Evolutionary conservation across 768 basidiomycete genomes (phyloP).

Genomic region (Suillus bovinus): DNA sequence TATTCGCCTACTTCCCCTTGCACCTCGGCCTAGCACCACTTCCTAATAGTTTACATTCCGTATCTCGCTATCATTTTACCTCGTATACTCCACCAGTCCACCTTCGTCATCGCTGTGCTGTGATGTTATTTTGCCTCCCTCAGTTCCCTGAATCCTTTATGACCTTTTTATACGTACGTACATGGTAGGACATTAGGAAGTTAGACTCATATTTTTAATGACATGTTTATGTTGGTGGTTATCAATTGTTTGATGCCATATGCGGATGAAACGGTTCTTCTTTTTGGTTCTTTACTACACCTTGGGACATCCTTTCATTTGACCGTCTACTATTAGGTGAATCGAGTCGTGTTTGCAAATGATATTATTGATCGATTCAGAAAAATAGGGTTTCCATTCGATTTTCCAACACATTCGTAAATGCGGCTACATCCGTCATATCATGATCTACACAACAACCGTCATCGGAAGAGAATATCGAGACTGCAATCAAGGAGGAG

Average conservation of each 20-base stretch:
- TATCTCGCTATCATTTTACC: conserved; percentile 3
- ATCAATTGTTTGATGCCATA: no score
- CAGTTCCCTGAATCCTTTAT: conserved; percentile 7
- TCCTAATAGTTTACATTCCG: conserved; percentile 6
- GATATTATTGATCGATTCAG: no score
- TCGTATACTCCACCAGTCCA: conserved; percentile 3
- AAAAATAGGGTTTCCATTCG: no score
- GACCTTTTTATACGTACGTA: conserved; percentile 12
- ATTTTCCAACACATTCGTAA: no score
- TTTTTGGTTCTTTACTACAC: no score
- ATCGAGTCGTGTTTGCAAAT: no score
- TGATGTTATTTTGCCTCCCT: conserved; percentile 3
- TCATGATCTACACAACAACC: no score
- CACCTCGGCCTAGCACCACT: neutral
- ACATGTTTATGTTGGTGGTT: conserved; percentile 5
- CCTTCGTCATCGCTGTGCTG: conserved; percentile 3
- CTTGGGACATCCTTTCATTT: no score
- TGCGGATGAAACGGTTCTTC: no score
- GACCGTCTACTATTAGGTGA: no score
- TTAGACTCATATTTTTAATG: conserved; percentile 12
- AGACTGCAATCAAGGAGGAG: no score
- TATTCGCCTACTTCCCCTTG: neutral
- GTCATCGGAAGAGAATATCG: no score
- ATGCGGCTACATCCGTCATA: neutral
- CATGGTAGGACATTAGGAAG: conserved; percentile 10